A percentile compares a stretch with the other conserved stretches of the same genome.
Evolutionary conservation across 345 rosid species (phyloP).

Genomic region (Heritiera fomes): DNA sequence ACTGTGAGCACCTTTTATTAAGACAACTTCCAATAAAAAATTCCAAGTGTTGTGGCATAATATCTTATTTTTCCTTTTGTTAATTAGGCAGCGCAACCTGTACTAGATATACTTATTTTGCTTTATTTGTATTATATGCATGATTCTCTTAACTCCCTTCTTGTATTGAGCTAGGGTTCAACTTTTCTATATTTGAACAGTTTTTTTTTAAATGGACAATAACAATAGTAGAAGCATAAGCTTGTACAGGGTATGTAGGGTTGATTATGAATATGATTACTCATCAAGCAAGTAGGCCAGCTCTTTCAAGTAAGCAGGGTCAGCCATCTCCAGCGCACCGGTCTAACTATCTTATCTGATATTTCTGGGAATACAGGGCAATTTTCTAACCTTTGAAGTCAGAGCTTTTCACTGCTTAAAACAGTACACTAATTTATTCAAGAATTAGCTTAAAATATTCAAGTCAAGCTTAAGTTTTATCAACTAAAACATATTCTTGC

Average conservation of each 20-base stretch:
- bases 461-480: constrained; percentile 8
- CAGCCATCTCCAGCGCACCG: background rate
- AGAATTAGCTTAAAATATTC: background rate
- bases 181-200: background rate
- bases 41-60: background rate
- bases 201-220: background rate
- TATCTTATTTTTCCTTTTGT: background rate
- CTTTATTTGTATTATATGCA: background rate
- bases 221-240: background rate
- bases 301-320: background rate
- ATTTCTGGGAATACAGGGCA: background rate
- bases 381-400: background rate
- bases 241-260: background rate
- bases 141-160: background rate
- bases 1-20: background rate
- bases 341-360: background rate
- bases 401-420: background rate
- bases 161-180: background rate
- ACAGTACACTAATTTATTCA: background rate
- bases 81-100: background rate
- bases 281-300: background rate
- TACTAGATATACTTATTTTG: background rate
- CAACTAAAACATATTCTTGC: background rate
- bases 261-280: background rate
- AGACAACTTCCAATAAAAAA: background rate